Evolutionary conservation across 805 yeast species (phyloP).

Genomic region (Myxozyma vanderwaltii): DNA sequence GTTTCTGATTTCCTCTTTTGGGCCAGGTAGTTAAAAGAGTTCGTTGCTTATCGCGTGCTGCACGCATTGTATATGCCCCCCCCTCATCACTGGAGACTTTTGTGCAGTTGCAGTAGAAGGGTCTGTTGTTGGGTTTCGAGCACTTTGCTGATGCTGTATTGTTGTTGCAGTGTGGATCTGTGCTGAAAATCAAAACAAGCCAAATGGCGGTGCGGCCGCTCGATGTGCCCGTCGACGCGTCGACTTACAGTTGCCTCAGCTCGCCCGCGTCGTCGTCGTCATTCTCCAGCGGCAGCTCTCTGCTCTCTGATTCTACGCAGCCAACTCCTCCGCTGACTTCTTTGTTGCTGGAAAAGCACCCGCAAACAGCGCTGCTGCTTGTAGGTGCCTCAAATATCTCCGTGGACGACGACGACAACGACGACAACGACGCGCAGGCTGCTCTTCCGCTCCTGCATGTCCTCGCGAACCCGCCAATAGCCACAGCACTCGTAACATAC

Average conservation of each 20-base stretch:
- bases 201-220: neutral
- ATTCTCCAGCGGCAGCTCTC: slow-evolving; percentile 3
- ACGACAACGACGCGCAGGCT: neutral
- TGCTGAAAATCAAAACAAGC: too few species aligned
- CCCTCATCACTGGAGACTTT: too few species aligned
- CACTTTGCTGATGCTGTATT: too few species aligned
- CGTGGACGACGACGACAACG: neutral
- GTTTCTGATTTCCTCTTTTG: neutral
- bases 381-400: neutral
- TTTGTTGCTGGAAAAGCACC: neutral
- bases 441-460: neutral
- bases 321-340: slow-evolving; percentile 3
- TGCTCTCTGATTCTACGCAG: neutral
- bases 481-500: neutral
- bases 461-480: slow-evolving; percentile 18
- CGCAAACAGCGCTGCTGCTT: neutral
- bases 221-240: slow-evolving; percentile 3
- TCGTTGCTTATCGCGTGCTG: too few species aligned
- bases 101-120: too few species aligned
- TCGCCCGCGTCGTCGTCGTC: slow-evolving; percentile 11
- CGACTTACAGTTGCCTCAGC: neutral
- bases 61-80: too few species aligned
- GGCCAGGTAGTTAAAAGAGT: too few species aligned
- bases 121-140: too few species aligned
- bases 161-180: too few species aligned